Conservation (phyloP, 129 eudicot species). For the Kitagawia praeruptora region DNA sequence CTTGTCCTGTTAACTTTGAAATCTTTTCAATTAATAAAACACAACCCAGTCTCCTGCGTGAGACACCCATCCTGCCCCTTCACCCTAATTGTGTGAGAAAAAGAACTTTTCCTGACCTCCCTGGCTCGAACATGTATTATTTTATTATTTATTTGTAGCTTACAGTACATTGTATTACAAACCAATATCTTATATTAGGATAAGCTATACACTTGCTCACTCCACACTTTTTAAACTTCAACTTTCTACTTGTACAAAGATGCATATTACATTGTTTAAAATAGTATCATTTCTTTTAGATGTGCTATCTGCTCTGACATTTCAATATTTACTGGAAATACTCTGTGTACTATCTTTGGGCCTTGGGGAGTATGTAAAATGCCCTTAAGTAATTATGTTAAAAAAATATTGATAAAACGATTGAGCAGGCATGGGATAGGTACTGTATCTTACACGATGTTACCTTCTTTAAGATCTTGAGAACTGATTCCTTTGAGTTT, state of each 20-base stretch:
- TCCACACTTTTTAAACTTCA: neutral
- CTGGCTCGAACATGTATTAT: neutral
- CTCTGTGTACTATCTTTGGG: neutral
- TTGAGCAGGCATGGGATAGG: neutral
- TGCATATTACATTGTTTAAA: neutral
- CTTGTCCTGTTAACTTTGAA: neutral
- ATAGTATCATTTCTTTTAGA: neutral
- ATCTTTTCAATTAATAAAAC: too few relatives aligned
- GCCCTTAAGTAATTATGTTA: neutral
- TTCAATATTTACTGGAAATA: neutral
- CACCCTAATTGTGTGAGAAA: neutral
- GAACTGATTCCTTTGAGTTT: neutral
- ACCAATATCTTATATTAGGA: neutral
- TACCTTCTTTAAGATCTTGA: neutral
- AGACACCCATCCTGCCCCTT: neutral
- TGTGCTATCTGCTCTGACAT: neutral
- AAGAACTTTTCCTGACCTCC: neutral
- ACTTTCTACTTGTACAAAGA: neutral
- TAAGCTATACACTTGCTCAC: neutral
- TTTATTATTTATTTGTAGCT: neutral
- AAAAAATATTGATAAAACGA: neutral
- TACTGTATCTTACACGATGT: neutral
- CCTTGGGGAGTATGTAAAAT: neutral
- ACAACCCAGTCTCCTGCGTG: neutral
- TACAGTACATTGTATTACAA: neutral